These are phyloP conservation scores for Trametes cinnabarina DNA, from an alignment of 768 basidiomycete species.

Conservation along the genomic window DNA sequence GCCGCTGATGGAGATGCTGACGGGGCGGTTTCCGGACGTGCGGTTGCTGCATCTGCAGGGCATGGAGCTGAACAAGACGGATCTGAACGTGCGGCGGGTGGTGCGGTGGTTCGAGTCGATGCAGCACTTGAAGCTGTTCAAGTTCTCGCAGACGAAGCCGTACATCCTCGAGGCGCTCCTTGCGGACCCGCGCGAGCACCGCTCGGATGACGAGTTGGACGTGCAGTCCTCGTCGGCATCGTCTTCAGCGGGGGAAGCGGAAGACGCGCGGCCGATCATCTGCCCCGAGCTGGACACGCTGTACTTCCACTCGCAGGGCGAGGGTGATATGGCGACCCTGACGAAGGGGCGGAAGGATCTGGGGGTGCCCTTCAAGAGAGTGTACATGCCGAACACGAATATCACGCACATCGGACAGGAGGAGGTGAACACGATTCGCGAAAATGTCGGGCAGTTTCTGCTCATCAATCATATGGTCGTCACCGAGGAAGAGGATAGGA, in stretches of 20 bases:
- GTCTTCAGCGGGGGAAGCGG: neutral
- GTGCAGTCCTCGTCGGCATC: neutral
- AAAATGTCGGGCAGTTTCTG: neutral
- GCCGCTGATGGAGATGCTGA: slow-evolving; percentile 45
- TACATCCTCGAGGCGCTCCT: slow-evolving; percentile 50
- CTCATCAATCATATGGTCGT: neutral
- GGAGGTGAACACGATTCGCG: slow-evolving; percentile 5
- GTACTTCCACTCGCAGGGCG: slow-evolving; percentile 6
- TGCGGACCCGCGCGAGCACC: slow-evolving; percentile 33
- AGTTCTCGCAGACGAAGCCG: slow-evolving; percentile 23
- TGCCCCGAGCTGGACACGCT: slow-evolving; percentile 46
- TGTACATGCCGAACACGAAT: slow-evolving; percentile 38
- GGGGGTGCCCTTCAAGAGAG: slow-evolving; percentile 46
- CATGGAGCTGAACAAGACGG: slow-evolving; percentile 36
- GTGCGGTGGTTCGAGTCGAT: slow-evolving; percentile 57
- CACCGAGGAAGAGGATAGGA: slow-evolving; percentile 6
- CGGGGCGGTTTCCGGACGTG: slow-evolving; percentile 49
- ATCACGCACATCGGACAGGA: neutral
- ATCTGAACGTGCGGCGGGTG: slow-evolving; percentile 31
- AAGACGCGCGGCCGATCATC: slow-evolving; percentile 25
- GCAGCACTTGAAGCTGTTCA: slow-evolving; percentile 42
- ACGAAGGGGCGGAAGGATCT: slow-evolving; percentile 35
- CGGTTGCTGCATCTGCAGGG: slow-evolving; percentile 52
- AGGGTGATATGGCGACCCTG: slow-evolving; percentile 36
- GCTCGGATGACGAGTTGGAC: slow-evolving; percentile 1